Evolutionary conservation across 2,329 filamentous ascomycete species (phyloP).

Genomic region (Beauveria rudraprayagi): DNA sequence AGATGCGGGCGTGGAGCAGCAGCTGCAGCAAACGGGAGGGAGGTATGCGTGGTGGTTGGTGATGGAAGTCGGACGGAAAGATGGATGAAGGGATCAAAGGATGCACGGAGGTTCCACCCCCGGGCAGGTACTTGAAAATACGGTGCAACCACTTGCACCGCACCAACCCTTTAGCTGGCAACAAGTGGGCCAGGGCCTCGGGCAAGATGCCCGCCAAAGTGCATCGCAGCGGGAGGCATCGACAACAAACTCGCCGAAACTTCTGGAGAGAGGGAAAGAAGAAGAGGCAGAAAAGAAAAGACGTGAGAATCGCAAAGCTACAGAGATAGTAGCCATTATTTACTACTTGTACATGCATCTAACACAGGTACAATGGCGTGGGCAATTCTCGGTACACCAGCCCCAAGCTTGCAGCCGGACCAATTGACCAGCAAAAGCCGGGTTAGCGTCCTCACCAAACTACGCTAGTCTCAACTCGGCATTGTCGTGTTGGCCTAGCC

Average conservation of each 20-base stretch:
- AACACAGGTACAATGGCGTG: too few species aligned
- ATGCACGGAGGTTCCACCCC: conserved; percentile 9
- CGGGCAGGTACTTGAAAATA: conserved; percentile 4
- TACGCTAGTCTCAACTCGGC: conserved; percentile 9
- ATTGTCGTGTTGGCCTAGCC: neutral
- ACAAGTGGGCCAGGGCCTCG: neutral
- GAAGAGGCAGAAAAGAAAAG: too few species aligned
- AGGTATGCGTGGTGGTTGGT: neutral
- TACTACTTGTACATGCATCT: too few species aligned
- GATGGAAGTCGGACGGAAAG: neutral
- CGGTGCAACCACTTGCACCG: neutral
- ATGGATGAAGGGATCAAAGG: conserved; percentile 9
- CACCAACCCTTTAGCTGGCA: neutral
- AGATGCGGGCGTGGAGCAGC: neutral
- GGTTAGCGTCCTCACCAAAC: neutral
- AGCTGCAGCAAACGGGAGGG: neutral
- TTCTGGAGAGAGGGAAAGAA: too few species aligned
- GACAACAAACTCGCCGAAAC: too few species aligned
- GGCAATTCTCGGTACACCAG: too few species aligned
- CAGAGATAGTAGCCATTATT: too few species aligned
- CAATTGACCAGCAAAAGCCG: neutral
- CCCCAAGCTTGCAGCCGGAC: neutral
- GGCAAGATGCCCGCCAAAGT: neutral
- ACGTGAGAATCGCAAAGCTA: too few species aligned
- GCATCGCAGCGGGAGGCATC: too few species aligned